Percentiles rank a stretch among this genome's conserved stretches.
Evolutionary conservation across 371 early-diverging fungal species (phyloP).

Genomic region (Syncephalastrum monosporum): DNA sequence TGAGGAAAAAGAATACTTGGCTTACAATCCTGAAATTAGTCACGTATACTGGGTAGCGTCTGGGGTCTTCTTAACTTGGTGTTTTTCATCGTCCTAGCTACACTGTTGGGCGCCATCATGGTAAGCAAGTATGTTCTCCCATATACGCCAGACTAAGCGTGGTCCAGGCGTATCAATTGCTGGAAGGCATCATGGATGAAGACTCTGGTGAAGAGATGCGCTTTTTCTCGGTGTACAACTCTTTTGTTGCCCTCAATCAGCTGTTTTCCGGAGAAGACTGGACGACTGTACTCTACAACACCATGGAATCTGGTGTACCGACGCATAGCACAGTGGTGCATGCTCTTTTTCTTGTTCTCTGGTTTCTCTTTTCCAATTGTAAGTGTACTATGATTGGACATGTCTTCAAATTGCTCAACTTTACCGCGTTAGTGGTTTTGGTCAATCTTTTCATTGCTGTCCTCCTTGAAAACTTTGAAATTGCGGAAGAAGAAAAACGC

Average conservation of each 20-base stretch:
- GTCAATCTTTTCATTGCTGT: slow-evolving; percentile 68
- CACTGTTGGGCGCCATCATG: slow-evolving; percentile 56
- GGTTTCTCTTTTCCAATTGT: slow-evolving; percentile 70
- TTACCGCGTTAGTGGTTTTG: slow-evolving; percentile 43
- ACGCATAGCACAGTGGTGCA: slow-evolving; percentile 43
- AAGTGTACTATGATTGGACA: slow-evolving; percentile 16
- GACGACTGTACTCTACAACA: slow-evolving; percentile 60
- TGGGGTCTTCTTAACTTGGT: slow-evolving; percentile 62
- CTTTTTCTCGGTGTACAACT: slow-evolving; percentile 63
- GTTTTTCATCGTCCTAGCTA: slow-evolving; percentile 59
- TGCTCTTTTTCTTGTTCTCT: slow-evolving; percentile 58
- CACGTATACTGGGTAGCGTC: slow-evolving; percentile 59
- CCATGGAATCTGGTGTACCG: slow-evolving; percentile 45
- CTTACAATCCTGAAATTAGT: slow-evolving; percentile 24
- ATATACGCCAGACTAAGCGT: background rate
- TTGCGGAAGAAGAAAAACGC: slow-evolving; percentile 57
- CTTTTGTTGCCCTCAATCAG: slow-evolving; percentile 63
- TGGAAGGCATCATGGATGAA: slow-evolving; percentile 45
- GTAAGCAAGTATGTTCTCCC: slow-evolving; percentile 23
- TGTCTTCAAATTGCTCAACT: background rate
- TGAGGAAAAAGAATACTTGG: background rate
- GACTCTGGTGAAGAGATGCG: slow-evolving; percentile 49
- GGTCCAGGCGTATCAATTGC: slow-evolving; percentile 43
- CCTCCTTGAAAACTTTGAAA: slow-evolving; percentile 70
- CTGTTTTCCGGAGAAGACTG: slow-evolving; percentile 72